Evolutionary conservation across 208 protist genomes (phyloP), one percentile per base, ranked within the genome.

Genomic region (Trichomonas vaginalis): DNA sequence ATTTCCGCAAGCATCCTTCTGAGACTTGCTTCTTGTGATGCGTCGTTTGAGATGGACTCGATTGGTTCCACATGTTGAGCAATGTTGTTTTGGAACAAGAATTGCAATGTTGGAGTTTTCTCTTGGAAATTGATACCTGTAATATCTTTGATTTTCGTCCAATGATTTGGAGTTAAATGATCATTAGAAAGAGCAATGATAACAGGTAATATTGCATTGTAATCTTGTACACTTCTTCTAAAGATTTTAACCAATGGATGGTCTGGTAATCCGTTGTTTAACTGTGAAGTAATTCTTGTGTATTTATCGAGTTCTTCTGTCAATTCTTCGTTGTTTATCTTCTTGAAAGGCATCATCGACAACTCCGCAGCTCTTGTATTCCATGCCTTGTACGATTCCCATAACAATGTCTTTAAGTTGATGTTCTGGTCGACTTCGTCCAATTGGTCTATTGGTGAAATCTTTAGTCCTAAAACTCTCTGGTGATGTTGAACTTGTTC

Each of bases 241-340:
- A 96, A 96, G 42, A 96, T 96, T n/a, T 86, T 86, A 10, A 88
- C 37, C 14, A 96, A 47, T n/a, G 86, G 86, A 92, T 92, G 86
- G 17, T 92, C 86, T 45, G 45, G 45, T 15, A 92, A 51, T 39
- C 45, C 40, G 39, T 42, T 45, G 14, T 42, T 40, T 35, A 92
- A 32, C 46, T 92, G 86, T 92, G 86, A 2, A 39, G 86, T 51
- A 9, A 92, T 92, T 39, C 86, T 48, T 35, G 35, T 42, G 37
- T 48, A 92, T 4, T 92, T 92, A 10, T 48, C 23, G 0, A 92
- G 27, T 27, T 51, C 86, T 48, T 92, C 86, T 4, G 15, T 42
- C 42, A 92, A 51, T 32, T 92, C n/a, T 51, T 92, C 86, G 45
- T 35, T 39, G 17, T 92, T 92, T 1, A 92, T 92, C 86, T 42